Conservation (phyloP, 2,329 filamentous ascomycete species). For the Phoma sp. region DNA sequence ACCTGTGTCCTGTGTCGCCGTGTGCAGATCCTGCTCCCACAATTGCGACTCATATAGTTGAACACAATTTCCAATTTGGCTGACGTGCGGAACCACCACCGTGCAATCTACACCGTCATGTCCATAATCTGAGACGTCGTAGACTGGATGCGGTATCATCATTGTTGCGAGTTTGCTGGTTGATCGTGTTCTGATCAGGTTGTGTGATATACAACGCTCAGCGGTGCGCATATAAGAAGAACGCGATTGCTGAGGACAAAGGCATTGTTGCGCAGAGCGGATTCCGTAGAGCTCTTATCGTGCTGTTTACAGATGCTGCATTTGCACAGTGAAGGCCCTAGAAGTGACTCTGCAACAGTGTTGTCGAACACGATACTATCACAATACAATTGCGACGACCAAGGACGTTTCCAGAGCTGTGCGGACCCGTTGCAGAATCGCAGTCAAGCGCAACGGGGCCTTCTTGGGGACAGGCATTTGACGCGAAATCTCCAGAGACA, state of each 20-base stretch:
- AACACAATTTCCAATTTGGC: not conserved
- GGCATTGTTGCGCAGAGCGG: not conserved
- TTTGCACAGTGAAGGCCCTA: not conserved
- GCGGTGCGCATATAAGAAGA: not conserved
- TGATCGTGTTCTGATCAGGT: not conserved
- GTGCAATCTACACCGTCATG: not conserved
- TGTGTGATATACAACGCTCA: not conserved
- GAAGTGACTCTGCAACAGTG: not conserved
- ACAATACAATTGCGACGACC: slow-evolving; percentile 7
- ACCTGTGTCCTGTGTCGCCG: not conserved
- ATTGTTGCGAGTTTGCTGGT: not conserved
- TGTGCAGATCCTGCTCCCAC: no score
- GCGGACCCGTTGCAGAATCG: not conserved
- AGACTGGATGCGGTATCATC: not conserved
- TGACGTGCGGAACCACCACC: not conserved
- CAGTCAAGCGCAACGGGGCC: no score
- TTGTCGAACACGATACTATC: not conserved
- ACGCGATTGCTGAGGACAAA: slow-evolving; percentile 5
- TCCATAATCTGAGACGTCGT: not conserved
- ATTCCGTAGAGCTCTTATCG: not conserved
- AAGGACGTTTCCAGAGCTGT: not conserved
- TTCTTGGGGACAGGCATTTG: no score
- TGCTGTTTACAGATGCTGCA: not conserved
- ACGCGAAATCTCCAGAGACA: no score
- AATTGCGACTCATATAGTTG: not conserved